A percentile compares a stretch with the other conserved stretches of the same genome.
Conservation (phyloP, 2,329 filamentous ascomycete species). For the Cordyceps militaris region DNA sequence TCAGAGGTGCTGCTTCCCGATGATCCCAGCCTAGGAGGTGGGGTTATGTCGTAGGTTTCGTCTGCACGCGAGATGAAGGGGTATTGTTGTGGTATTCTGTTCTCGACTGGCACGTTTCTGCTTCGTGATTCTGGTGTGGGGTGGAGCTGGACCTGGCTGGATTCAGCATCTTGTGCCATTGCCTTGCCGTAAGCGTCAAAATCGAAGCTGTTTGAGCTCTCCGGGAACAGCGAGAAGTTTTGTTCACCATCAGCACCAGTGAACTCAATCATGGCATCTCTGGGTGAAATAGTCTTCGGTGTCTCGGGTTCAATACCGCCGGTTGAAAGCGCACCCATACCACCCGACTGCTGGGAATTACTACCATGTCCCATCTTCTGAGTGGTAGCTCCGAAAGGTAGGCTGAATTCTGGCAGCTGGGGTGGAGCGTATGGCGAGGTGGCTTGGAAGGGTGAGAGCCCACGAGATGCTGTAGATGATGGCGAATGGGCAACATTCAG, state of each 20-base stretch:
- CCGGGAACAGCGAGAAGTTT: slow-evolving; percentile 67
- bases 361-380: slow-evolving; percentile 54
- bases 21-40: slow-evolving; percentile 34
- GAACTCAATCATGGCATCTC: slow-evolving; percentile 84
- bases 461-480: slow-evolving; percentile 45
- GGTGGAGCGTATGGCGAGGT: slow-evolving; percentile 55
- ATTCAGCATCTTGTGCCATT: slow-evolving; percentile 19
- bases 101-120: slow-evolving; percentile 28
- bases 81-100: slow-evolving; percentile 45
- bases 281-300: slow-evolving; percentile 88
- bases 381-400: slow-evolving; percentile 29
- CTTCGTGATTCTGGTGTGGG: slow-evolving; percentile 19
- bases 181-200: slow-evolving; percentile 34
- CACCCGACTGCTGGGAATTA: slow-evolving; percentile 53
- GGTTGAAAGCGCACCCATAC: slow-evolving; percentile 35
- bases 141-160: slow-evolving; percentile 17
- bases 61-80: slow-evolving; percentile 36
- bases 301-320: slow-evolving; percentile 38
- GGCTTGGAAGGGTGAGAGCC: slow-evolving; percentile 74
- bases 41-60: slow-evolving; percentile 27
- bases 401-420: slow-evolving; percentile 36
- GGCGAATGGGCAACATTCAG: slow-evolving; percentile 51
- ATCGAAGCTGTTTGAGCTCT: slow-evolving; percentile 43
- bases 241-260: slow-evolving; percentile 64
- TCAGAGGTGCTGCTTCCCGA: slow-evolving; percentile 32